A percentile compares a stretch with the other conserved stretches of the same genome.
phyloP scores from a whole-genome alignment of 2,329 filamentous ascomycete species.

The Trichoderma simmonsii region DNA sequence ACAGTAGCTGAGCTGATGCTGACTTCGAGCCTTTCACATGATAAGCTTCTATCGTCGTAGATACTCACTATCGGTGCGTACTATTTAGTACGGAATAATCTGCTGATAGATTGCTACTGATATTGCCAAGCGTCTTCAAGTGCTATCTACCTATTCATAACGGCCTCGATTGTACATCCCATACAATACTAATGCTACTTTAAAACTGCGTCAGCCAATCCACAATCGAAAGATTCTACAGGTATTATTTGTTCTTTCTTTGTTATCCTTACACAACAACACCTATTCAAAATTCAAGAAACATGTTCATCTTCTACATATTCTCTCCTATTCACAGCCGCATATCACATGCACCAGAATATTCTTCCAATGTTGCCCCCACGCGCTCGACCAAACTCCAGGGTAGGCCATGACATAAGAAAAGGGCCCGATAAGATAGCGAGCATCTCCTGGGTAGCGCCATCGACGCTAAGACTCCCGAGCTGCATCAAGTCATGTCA shows the following conservation, averaged over 20 bases:
- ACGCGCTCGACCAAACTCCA: background rate
- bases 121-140: background rate
- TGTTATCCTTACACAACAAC: background rate
- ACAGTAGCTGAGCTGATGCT: background rate
- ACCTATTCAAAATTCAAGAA: background rate
- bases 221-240: background rate
- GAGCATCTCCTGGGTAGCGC: background rate
- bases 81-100: background rate
- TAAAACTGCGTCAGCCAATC: background rate
- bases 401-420: background rate
- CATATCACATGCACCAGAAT: too few relatives aligned
- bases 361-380: background rate
- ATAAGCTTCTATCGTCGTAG: background rate
- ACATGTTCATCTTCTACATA: background rate
- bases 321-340: background rate
- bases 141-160: background rate
- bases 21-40: background rate
- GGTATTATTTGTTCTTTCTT: background rate
- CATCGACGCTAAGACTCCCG: constrained; percentile 3
- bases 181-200: background rate
- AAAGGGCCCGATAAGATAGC: constrained; percentile 5
- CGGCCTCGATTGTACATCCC: background rate
- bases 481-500: constrained; percentile 10
- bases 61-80: background rate
- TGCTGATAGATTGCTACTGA: background rate